These are phyloP conservation scores for Saturnispora saitoi DNA, from an alignment of 805 yeast species.

Conservation along the genomic window DNA sequence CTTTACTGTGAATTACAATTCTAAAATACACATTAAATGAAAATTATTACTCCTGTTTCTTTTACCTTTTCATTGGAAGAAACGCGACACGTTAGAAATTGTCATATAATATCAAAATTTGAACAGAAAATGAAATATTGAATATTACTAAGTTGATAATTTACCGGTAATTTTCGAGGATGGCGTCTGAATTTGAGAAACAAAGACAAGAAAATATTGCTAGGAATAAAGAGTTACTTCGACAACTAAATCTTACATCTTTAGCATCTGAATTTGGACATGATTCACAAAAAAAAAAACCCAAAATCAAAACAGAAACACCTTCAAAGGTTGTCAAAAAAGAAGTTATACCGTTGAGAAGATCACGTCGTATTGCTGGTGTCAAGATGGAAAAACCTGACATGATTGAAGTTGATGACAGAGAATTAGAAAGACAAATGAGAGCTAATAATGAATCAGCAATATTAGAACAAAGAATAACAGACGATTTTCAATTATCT, in stretches of 20 bases:
- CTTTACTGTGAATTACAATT: no score
- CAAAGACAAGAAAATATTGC: conserved; percentile 72
- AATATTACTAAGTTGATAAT: neutral
- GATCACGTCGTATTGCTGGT: conserved; percentile 77
- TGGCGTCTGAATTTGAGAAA: conserved; percentile 56
- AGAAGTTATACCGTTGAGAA: conserved; percentile 48
- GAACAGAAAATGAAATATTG: no score
- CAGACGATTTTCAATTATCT: conserved; percentile 55
- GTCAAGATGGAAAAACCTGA: conserved; percentile 29
- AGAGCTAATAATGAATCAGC: conserved; percentile 27
- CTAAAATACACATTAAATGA: no score
- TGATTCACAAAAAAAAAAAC: neutral
- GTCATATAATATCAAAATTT: no score
- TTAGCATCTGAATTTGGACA: conserved; percentile 32
- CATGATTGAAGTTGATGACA: conserved; percentile 38
- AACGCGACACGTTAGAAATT: no score
- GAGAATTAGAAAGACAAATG: conserved; percentile 30
- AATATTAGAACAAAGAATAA: conserved; percentile 47
- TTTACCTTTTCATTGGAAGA: no score
- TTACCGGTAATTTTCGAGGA: neutral
- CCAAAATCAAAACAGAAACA: conserved; percentile 9
- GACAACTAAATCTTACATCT: conserved; percentile 58
- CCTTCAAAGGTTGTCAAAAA: conserved; percentile 21
- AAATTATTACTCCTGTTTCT: no score
- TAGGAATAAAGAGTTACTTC: conserved; percentile 68